Evolutionary conservation across 1,284 basidiomycete genomes (phyloP), one percentile per base, ranked within the genome.

Genomic region (Cryptococcus sp.): DNA sequence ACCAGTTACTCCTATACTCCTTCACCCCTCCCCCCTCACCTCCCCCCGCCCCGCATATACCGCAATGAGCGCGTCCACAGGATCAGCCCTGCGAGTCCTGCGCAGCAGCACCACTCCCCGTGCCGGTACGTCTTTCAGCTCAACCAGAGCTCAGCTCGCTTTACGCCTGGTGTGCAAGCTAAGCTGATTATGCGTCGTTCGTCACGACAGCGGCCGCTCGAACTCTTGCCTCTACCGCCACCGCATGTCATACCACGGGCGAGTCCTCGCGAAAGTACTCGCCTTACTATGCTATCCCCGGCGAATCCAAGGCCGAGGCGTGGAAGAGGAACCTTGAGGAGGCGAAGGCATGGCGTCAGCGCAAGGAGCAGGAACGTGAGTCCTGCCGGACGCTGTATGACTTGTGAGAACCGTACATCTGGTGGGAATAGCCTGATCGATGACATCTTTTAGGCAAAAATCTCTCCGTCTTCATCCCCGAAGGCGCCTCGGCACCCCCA

Each of bases 281-380:
- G 28, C 28, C 28, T 33, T 33, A 33, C 28, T 33, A 33, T 9
- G 28, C 28, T 33, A 33, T 50, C 35, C 57, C 61, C 11, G 67
- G 60, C 13, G 73, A 71, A 58, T 59, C 60, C 16, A 50, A 55
- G 16, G 62, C 70, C 40, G 66, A 69, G 12, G 70, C 69, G 18
- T 77, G 74, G 68, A 65, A 67, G 62, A 56, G 70, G 49, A 74
- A 75, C 60, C 46, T 77, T 53, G 57, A 60, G 24, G 67, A 75
- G 52, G 69, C 69, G 28, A 64, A 70, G 49, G 65, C 68, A 46
- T 76, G 68, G 63, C 61, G 74, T 50, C 59, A 68, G 46, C 60
- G 60, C 12, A 59, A 65, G 46, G 70, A 67, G 16, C 49, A 55
- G 18, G 60, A 67, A 33, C 60, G 70, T 76, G 60, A 66, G 74